These are phyloP conservation scores for Ustilaginoidea virens DNA, from an alignment of 2,329 filamentous ascomycete genomes.

Conservation along the genomic window DNA sequence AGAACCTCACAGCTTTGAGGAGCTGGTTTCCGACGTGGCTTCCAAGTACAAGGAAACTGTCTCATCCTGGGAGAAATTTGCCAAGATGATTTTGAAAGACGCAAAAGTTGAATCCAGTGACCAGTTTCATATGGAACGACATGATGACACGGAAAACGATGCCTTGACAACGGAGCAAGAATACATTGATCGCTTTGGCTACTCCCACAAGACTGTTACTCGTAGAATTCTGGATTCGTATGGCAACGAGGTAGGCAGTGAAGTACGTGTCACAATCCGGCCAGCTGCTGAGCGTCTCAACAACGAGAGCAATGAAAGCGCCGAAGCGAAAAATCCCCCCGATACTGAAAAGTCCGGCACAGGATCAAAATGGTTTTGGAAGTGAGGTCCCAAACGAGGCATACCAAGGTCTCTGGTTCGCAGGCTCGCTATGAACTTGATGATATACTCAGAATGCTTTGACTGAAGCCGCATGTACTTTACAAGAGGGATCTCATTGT, in stretches of 20 bases:
- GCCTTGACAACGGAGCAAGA: constrained; percentile 22
- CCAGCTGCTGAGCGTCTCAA: constrained; percentile 12
- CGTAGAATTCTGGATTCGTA: constrained; percentile 24
- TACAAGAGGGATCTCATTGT: no score
- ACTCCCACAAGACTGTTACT: constrained; percentile 25
- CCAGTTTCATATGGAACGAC: constrained; percentile 4
- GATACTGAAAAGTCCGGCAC: constrained; percentile 7
- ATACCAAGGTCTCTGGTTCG: neutral
- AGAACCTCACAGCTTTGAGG: constrained; percentile 21
- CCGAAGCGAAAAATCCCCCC: neutral
- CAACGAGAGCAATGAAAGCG: constrained; percentile 5
- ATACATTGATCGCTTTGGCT: constrained; percentile 26
- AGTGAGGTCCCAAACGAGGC: constrained; percentile 10
- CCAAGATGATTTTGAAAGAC: constrained; percentile 17
- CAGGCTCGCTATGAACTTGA: neutral
- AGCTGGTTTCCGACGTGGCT: constrained; percentile 23
- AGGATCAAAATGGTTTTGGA: constrained; percentile 25
- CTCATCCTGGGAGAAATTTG: constrained; percentile 24
- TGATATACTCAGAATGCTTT: no score
- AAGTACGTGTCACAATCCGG: constrained; percentile 19
- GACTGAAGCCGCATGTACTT: no score
- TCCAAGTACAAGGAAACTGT: constrained; percentile 21
- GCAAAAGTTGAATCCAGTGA: constrained; percentile 4
- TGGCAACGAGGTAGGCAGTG: constrained; percentile 23
- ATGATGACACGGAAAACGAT: constrained; percentile 12